Percentiles rank a stretch among this genome's conserved stretches.
These are phyloP conservation scores for Ploettnerulaceae sp. DNA, from an alignment of 2,329 filamentous ascomycete genomes.

Conservation along the genomic window DNA sequence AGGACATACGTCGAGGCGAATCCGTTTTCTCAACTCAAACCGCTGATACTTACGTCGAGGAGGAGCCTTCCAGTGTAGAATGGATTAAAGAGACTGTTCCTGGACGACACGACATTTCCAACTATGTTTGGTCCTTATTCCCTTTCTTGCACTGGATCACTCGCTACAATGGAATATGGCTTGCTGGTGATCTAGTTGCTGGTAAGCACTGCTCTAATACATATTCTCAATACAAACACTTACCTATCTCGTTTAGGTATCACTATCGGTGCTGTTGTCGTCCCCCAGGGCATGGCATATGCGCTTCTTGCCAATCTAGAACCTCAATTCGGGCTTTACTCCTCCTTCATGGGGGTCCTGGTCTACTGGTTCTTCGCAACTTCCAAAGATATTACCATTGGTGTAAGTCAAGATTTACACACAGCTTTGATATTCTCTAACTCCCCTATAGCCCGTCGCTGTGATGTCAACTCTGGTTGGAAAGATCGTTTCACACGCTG, in stretches of 20 bases:
- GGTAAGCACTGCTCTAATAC: conserved; percentile 46
- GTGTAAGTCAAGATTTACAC: conserved; percentile 49
- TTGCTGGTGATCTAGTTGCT: conserved; percentile 82
- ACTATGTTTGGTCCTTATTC: conserved; percentile 70
- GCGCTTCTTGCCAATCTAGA: conserved; percentile 76
- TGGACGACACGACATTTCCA: conserved; percentile 43
- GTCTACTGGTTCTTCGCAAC: conserved; percentile 98
- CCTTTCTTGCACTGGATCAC: conserved; percentile 87
- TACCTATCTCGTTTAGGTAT: conserved; percentile 43
- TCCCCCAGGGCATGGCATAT: conserved; percentile 98
- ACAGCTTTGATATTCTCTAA: conserved; percentile 16
- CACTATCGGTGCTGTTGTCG: conserved; percentile 70
- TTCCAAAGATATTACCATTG: conserved; percentile 97
- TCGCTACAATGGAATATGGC: conserved; percentile 86
- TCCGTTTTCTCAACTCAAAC: conserved; percentile 71
- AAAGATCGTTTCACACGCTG: conserved; percentile 66
- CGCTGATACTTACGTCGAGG: conserved; percentile 75
- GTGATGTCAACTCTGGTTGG: conserved; percentile 92
- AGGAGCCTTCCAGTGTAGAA: conserved; percentile 69
- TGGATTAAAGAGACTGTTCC: conserved; percentile 66
- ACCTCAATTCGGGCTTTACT: conserved; percentile 82
- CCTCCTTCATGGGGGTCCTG: conserved; percentile 91
- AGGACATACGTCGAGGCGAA: conserved; percentile 68
- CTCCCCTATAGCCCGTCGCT: conserved; percentile 66
- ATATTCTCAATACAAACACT: neutral